Percentiles rank a stretch among this genome's conserved stretches.
Evolutionary conservation across 345 rosid genomes (phyloP).

Genomic region (Arabidopsis suecica): DNA sequence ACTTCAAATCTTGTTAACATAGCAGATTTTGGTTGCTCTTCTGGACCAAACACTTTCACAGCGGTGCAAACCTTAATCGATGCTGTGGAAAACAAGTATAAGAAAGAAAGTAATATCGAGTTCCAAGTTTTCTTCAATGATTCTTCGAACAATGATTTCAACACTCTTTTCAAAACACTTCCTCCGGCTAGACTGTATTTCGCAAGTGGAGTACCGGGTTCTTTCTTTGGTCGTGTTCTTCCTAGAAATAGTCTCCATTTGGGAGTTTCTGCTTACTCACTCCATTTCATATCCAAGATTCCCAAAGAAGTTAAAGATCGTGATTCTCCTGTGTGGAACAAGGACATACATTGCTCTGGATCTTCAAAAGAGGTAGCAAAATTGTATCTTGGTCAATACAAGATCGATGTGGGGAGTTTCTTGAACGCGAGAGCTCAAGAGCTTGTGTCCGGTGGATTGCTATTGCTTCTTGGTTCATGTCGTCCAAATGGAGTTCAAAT

Average conservation of each 20-base stretch:
- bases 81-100: constrained; percentile 47
- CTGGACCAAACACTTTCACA: constrained; percentile 64
- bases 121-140: constrained; percentile 48
- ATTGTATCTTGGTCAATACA: constrained; percentile 34
- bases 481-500: constrained; percentile 35
- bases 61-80: constrained; percentile 54
- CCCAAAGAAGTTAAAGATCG: constrained; percentile 23
- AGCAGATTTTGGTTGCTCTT: constrained; percentile 62
- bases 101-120: constrained; percentile 19
- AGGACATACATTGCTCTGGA: constrained; percentile 35
- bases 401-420: constrained; percentile 26
- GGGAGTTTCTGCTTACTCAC: constrained; percentile 43
- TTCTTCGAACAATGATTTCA: constrained; percentile 43
- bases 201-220: constrained; percentile 39
- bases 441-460: constrained; percentile 37
- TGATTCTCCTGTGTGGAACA: constrained; percentile 25
- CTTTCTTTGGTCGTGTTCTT: constrained; percentile 49
- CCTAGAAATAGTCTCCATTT: constrained; percentile 50
- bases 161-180: constrained; percentile 45
- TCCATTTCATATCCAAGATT: constrained; percentile 52
- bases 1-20: constrained; percentile 41
- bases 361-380: constrained; percentile 11
- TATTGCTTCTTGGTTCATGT: constrained; percentile 38
- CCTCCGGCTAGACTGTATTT: constrained; percentile 36
- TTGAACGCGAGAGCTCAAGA: constrained; percentile 39